Percentiles rank a stretch among this genome's conserved stretches.
phyloP scores from a whole-genome alignment of 306 rosid genomes.

The Cicer arietinum region DNA sequence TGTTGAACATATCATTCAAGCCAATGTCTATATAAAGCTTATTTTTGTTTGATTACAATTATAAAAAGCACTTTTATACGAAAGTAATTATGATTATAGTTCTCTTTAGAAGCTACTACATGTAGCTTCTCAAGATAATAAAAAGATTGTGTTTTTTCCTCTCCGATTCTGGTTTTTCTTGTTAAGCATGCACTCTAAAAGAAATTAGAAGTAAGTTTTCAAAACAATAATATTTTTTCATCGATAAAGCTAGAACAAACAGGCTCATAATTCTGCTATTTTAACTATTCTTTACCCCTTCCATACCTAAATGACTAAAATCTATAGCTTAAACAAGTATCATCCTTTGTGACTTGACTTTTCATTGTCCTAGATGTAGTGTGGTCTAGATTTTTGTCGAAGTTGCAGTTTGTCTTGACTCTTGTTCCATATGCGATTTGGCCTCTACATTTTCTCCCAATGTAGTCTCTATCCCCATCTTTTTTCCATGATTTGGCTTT shows the following conservation, averaged over 20 bases:
- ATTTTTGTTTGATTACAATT: constrained; percentile 2
- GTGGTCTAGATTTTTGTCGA: neutral
- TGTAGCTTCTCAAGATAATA: neutral
- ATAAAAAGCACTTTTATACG: neutral
- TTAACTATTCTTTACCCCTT: neutral
- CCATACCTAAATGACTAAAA: neutral
- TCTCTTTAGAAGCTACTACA: neutral
- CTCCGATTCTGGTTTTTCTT: neutral
- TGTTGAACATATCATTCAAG: neutral
- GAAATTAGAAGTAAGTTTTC: neutral
- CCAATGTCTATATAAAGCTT: neutral
- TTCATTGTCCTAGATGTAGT: neutral
- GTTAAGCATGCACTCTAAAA: neutral
- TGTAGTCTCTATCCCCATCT: neutral
- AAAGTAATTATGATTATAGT: neutral
- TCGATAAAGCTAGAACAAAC: neutral
- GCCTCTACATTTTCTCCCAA: neutral
- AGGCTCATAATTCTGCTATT: constrained; percentile 1
- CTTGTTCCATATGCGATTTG: neutral
- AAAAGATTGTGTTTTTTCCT: neutral
- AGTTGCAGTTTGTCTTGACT: neutral
- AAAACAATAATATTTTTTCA: neutral
- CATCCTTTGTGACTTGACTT: neutral
- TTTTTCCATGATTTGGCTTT: neutral
- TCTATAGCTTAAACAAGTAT: neutral